phyloP scores from a whole-genome alignment of 2,329 filamentous ascomycete species.

The Huntiella bhutanensis region DNA sequence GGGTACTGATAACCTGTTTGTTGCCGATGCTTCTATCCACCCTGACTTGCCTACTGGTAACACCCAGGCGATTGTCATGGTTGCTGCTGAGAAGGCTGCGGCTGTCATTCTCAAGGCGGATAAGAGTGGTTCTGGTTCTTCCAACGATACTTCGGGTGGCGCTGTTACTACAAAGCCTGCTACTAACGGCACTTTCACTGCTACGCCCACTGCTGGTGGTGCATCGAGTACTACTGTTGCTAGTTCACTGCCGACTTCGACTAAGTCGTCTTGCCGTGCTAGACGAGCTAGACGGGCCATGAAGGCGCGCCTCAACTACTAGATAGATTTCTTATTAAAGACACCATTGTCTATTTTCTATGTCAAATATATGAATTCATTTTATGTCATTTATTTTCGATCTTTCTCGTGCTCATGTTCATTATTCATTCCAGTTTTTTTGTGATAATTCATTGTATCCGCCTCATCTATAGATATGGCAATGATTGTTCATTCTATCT shows the following conservation, averaged over 20 bases:
- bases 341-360: too few species aligned
- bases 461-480: too few species aligned
- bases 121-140: background rate
- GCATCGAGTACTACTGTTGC: background rate
- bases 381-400: too few species aligned
- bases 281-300: background rate
- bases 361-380: too few species aligned
- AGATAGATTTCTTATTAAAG: too few species aligned
- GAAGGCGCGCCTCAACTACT: background rate
- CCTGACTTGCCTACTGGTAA: slow-evolving; percentile 51
- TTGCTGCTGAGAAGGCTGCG: slow-evolving; percentile 44
- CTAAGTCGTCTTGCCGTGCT: background rate
- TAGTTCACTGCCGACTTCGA: background rate
- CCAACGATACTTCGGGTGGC: background rate
- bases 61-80: slow-evolving; percentile 44
- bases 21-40: slow-evolving; percentile 50
- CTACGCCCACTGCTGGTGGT: background rate
- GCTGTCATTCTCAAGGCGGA: slow-evolving; percentile 14
- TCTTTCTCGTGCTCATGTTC: too few species aligned
- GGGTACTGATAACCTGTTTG: slow-evolving; percentile 48
- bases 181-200: background rate
- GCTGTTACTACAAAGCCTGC: background rate
- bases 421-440: too few species aligned
- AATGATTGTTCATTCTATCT: too few species aligned
- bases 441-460: too few species aligned